These are phyloP conservation scores for Ceratobasidium sp. DNA, from an alignment of 1,284 basidiomycete species.

Conservation along the genomic window DNA sequence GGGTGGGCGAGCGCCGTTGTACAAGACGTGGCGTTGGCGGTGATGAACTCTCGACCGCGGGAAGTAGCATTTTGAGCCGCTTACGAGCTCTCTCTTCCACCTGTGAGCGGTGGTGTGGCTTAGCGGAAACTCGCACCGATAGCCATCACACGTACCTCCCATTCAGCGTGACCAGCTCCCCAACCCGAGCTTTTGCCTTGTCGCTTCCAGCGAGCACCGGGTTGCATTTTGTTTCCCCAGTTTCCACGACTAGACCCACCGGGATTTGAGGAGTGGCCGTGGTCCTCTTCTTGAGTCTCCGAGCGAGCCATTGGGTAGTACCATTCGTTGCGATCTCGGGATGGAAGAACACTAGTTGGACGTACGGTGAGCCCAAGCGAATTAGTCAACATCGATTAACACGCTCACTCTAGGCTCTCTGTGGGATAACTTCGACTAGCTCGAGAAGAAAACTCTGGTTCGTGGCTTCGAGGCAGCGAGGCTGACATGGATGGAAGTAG, in stretches of 20 bases:
- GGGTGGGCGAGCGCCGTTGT: constrained; percentile 64
- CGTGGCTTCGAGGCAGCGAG: constrained; percentile 26
- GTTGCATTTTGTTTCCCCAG: constrained; percentile 80
- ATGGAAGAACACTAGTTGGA: constrained; percentile 21
- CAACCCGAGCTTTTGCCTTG: constrained; percentile 81
- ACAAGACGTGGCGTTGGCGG: constrained; percentile 61
- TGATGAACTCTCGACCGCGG: constrained; percentile 62
- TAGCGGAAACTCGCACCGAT: constrained; percentile 33
- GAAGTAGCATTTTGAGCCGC: constrained; percentile 75
- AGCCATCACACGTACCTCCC: constrained; percentile 71
- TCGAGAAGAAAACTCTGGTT: constrained; percentile 37
- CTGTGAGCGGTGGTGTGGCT: constrained; percentile 59
- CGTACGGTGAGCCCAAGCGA: not conserved
- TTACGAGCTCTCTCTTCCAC: constrained; percentile 84
- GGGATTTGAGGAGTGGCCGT: constrained; percentile 60
- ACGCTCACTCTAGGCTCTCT: constrained; percentile 36
- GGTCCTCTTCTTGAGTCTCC: constrained; percentile 69
- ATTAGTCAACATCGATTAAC: not conserved
- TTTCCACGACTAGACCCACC: constrained; percentile 70
- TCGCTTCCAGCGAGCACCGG: constrained; percentile 79
- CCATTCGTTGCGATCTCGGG: constrained; percentile 77
- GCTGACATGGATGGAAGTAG: constrained; percentile 36
- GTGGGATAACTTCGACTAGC: not conserved
- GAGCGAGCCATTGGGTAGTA: constrained; percentile 69
- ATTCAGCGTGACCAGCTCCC: constrained; percentile 84